phyloP scores from a whole-genome alignment of 2,329 filamentous ascomycete species.

The Didymella exigua region DNA sequence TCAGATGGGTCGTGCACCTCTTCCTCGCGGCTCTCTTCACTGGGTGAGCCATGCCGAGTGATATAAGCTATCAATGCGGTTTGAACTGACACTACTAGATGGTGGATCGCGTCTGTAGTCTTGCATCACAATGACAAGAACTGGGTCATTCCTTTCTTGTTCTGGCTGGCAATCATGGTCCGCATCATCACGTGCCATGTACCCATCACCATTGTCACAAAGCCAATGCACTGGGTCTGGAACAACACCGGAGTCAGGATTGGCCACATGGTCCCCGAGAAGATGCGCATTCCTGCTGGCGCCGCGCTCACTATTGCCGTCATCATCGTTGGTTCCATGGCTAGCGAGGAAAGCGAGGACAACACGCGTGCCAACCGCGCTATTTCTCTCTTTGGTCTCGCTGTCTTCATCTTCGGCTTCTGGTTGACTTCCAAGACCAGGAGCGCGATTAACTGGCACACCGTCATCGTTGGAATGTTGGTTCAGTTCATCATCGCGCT shows the following conservation, averaged over 20 bases:
- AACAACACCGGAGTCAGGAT: slow-evolving; percentile 65
- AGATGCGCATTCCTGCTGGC: slow-evolving; percentile 66
- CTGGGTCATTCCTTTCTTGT: slow-evolving; percentile 83
- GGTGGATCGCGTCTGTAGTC: slow-evolving; percentile 79
- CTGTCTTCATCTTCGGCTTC: slow-evolving; percentile 70
- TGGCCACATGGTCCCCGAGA: slow-evolving; percentile 68
- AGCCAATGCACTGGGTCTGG: slow-evolving; percentile 72
- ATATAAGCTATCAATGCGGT: slow-evolving; percentile 6
- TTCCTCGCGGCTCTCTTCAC: slow-evolving; percentile 58
- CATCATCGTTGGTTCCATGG: slow-evolving; percentile 80
- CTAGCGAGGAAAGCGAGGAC: slow-evolving; percentile 69
- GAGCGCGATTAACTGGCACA: slow-evolving; percentile 57
- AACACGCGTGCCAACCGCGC: slow-evolving; percentile 83
- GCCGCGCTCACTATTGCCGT: slow-evolving; percentile 69
- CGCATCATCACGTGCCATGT: slow-evolving; percentile 77
- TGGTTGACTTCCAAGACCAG: slow-evolving; percentile 75
- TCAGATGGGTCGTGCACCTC: slow-evolving; percentile 50
- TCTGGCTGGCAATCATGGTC: slow-evolving; percentile 76
- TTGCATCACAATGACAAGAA: slow-evolving; percentile 74
- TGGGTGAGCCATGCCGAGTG: slow-evolving; percentile 49
- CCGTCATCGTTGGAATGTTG: slow-evolving; percentile 83
- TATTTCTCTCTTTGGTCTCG: slow-evolving; percentile 78
- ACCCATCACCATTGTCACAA: slow-evolving; percentile 68
- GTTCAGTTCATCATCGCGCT: slow-evolving; percentile 86
- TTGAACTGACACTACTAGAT: slow-evolving; percentile 51